Percentiles rank a stretch among this genome's conserved stretches.
These are phyloP conservation scores for Cadophora luteo-olivacea DNA, from an alignment of 2,329 filamentous ascomycete species.

Conservation along the genomic window DNA sequence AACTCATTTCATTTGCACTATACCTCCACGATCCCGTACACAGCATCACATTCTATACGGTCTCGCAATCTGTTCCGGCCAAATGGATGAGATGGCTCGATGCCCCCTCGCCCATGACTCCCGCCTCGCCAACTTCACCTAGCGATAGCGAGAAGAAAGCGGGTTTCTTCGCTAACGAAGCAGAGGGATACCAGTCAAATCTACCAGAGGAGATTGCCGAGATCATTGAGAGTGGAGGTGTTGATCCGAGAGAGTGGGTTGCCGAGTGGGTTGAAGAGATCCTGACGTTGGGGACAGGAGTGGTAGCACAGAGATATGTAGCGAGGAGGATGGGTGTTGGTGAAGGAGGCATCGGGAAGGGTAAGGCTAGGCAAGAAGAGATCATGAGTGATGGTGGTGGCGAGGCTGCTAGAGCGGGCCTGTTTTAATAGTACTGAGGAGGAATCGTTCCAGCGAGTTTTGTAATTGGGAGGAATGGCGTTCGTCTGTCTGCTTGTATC, in stretches of 20 bases:
- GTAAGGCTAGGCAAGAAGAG: constrained; percentile 65
- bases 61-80: constrained; percentile 83
- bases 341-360: constrained; percentile 70
- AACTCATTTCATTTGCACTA: constrained; percentile 75
- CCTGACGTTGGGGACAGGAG: constrained; percentile 76
- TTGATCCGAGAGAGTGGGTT: constrained; percentile 96
- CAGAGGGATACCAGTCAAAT: constrained; percentile 51
- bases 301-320: constrained; percentile 94
- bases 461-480: constrained; percentile 6
- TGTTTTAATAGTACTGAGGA: constrained; percentile 34
- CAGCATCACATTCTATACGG: constrained; percentile 81
- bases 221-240: constrained; percentile 76
- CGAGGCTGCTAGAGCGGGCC: constrained; percentile 66
- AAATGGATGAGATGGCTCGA: constrained; percentile 95
- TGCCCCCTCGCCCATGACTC: constrained; percentile 65
- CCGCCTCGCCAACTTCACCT: constrained; percentile 47
- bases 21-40: constrained; percentile 90
- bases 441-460: constrained; percentile 7
- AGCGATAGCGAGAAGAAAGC: constrained; percentile 37
- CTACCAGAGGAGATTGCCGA: constrained; percentile 86
- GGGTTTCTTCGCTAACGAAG: constrained; percentile 50
- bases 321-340: constrained; percentile 95
- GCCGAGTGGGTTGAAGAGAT: constrained; percentile 96
- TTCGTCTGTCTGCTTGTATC: neutral
- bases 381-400: constrained; percentile 62